A percentile compares a stretch with the other conserved stretches of the same genome.
phyloP scores from a whole-genome alignment of 305 asterid genomes.

The Andrographis paniculata region DNA sequence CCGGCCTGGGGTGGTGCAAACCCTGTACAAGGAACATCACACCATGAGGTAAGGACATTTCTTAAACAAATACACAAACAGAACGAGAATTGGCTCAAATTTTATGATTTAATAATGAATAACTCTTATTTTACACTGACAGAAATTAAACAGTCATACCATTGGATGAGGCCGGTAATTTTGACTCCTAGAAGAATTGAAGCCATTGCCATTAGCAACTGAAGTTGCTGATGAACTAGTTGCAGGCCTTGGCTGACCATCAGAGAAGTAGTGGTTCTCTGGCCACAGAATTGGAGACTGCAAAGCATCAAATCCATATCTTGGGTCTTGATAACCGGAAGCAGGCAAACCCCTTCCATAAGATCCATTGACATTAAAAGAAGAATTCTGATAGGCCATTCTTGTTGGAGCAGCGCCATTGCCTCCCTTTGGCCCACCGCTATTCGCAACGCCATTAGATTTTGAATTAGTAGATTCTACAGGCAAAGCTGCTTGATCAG shows the following conservation, averaged over 20 bases:
- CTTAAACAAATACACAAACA: background rate
- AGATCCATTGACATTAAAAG: conserved; percentile 35
- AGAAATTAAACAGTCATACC: conserved; percentile 36
- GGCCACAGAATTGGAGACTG: conserved; percentile 50
- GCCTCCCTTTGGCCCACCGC: conserved; percentile 37
- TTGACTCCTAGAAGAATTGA: conserved; percentile 39
- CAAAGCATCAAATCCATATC: conserved; percentile 48
- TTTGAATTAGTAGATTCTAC: conserved; percentile 43
- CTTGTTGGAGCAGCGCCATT: conserved; percentile 27
- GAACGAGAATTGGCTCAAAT: background rate
- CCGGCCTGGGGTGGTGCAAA: conserved; percentile 34
- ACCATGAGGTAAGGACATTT: background rate
- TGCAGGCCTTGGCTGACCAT: conserved; percentile 36
- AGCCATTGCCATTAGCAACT: conserved; percentile 29
- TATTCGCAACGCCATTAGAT: conserved; percentile 41
- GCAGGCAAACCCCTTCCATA: conserved; percentile 41
- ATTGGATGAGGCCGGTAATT: conserved; percentile 30
- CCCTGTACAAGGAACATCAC: conserved; percentile 25
- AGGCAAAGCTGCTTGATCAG: conserved; percentile 43
- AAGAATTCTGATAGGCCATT: conserved; percentile 31
- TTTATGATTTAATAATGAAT: too few relatives aligned
- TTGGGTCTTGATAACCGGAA: conserved; percentile 47
- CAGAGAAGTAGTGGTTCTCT: conserved; percentile 38
- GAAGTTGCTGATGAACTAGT: conserved; percentile 38
- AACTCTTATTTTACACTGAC: too few relatives aligned